These are phyloP conservation scores for Pleurozium schreberi DNA, from an alignment of 225 moss, liverwort and hornwort genomes.

Conservation along the genomic window DNA sequence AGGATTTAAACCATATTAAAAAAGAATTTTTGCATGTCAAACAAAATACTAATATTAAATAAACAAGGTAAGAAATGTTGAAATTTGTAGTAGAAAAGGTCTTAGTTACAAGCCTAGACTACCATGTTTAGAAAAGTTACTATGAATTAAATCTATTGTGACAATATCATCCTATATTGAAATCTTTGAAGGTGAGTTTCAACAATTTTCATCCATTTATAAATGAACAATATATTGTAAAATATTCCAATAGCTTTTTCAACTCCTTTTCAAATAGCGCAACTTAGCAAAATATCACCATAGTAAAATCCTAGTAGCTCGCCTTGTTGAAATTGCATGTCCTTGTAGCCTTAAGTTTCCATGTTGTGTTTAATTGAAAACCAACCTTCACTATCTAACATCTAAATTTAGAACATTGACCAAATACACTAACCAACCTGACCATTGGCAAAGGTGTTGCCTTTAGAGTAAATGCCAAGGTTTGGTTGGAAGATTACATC, in stretches of 20 bases:
- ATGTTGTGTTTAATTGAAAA: not conserved
- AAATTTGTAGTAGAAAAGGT: not conserved
- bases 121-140: not conserved
- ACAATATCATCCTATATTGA: not conserved
- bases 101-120: not conserved
- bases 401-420: not conserved
- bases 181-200: not conserved
- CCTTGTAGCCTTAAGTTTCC: not conserved
- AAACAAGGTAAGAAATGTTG: not conserved
- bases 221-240: not conserved
- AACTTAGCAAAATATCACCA: not conserved
- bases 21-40: not conserved
- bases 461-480: accelerated
- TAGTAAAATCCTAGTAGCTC: not conserved
- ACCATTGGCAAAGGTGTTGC: accelerated
- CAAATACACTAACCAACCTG: too few species aligned
- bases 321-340: not conserved
- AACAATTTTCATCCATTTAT: not conserved
- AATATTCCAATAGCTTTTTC: not conserved
- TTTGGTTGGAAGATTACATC: accelerated
- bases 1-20: not conserved
- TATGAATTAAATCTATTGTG: not conserved
- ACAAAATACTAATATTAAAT: not conserved
- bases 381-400: accelerated
- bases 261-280: too few species aligned